phyloP scores from a whole-genome alignment of 768 basidiomycete genomes.

The Arthromyces matolae region DNA sequence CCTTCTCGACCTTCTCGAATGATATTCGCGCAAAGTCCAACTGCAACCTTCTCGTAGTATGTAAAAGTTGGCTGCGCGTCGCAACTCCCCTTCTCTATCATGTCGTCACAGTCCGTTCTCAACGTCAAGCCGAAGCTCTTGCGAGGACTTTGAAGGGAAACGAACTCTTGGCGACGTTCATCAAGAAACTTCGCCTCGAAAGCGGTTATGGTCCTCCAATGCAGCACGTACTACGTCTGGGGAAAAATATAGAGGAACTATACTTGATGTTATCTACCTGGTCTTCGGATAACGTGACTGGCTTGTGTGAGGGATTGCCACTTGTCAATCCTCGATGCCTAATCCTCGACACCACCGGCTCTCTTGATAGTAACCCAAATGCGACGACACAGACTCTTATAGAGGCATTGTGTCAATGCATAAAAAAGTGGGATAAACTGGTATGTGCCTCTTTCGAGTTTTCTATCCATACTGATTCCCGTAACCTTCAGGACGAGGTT shows the following conservation, averaged over 20 bases:
- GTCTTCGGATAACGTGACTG: conserved; percentile 1
- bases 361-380: background rate
- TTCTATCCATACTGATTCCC: background rate
- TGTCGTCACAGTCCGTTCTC: conserved; percentile 20
- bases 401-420: background rate
- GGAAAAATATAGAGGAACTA: conserved; percentile 4
- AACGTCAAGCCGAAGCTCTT: conserved; percentile 20
- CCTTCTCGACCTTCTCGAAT: background rate
- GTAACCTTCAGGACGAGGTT: background rate
- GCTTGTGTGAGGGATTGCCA: conserved; percentile 4
- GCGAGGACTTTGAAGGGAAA: conserved; percentile 14
- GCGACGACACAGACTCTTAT: conserved; percentile 1
- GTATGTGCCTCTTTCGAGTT: background rate
- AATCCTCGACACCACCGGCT: background rate
- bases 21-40: conserved; percentile 2
- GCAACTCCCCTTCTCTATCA: conserved; percentile 22
- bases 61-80: conserved; percentile 22
- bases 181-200: conserved; percentile 23
- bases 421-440: conserved; percentile 1
- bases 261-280: background rate
- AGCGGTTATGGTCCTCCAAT: conserved; percentile 16
- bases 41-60: conserved; percentile 13
- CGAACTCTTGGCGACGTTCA: conserved; percentile 16
- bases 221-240: conserved; percentile 2
- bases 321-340: conserved; percentile 2